Evolutionary conservation across 2,329 filamentous ascomycete species (phyloP).

Genomic region (Aspergillus ochraceus): DNA sequence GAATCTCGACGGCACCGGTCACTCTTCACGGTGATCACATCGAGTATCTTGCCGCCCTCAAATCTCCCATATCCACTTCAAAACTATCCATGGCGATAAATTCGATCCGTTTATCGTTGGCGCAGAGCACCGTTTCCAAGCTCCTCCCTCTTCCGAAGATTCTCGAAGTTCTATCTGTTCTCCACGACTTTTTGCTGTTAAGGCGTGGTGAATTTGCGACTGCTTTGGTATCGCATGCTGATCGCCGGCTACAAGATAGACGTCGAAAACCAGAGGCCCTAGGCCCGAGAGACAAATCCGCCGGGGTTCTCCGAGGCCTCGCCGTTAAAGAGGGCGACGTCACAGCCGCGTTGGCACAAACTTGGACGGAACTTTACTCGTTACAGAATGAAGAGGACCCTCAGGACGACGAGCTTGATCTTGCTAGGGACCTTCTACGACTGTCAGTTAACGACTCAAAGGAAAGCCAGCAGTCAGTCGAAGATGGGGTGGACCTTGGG

Average conservation of each 20-base stretch:
- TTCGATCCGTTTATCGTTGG: constrained; percentile 76
- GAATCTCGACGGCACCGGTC: constrained; percentile 60
- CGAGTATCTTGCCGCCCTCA: constrained; percentile 64
- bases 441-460: constrained; percentile 53
- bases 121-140: constrained; percentile 78
- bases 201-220: constrained; percentile 89
- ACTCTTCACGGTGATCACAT: constrained; percentile 43
- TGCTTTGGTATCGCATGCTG: constrained; percentile 80
- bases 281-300: constrained; percentile 51
- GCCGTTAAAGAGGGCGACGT: constrained; percentile 86
- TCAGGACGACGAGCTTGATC: constrained; percentile 72
- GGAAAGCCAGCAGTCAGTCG: constrained; percentile 26
- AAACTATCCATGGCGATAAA: constrained; percentile 71
- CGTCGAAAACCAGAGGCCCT: constrained; percentile 59
- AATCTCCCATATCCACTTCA: constrained; percentile 71
- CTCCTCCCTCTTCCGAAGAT: constrained; percentile 77
- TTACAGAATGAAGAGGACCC: constrained; percentile 76
- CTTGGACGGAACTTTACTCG: constrained; percentile 77
- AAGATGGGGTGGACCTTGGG: constrained; percentile 19
- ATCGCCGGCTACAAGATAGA: constrained; percentile 72
- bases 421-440: constrained; percentile 74
- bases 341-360: constrained; percentile 69
- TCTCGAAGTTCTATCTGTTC: constrained; percentile 70
- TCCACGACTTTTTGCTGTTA: constrained; percentile 85
- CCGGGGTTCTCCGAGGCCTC: constrained; percentile 61